Conservation (phyloP, 352 stramenopile species). For the Globisporangium perplexum region DNA sequence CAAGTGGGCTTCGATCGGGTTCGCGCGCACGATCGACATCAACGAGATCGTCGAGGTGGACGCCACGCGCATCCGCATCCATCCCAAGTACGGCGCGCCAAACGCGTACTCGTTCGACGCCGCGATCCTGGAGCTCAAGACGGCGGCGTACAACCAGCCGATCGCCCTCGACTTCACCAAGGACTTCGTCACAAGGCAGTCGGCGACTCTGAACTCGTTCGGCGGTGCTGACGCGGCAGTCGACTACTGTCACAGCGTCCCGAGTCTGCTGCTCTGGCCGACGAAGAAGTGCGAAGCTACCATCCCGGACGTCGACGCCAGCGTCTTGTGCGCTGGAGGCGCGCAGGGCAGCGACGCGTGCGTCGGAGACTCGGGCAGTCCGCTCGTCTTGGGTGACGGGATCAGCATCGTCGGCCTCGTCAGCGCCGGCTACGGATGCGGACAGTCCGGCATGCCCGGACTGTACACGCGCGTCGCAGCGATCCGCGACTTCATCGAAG, state of each 20-base stretch:
- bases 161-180: slow-evolving; percentile 14
- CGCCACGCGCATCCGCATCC: slow-evolving; percentile 16
- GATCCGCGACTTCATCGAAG: slow-evolving; percentile 4
- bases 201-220: too few species aligned
- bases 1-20: neutral
- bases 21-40: slow-evolving; percentile 4
- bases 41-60: slow-evolving; percentile 24
- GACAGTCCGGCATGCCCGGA: neutral
- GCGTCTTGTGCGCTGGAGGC: slow-evolving; percentile 2
- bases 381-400: slow-evolving; percentile 1
- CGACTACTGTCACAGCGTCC: neutral
- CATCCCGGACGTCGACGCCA: neutral
- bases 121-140: slow-evolving; percentile 27
- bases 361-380: neutral
- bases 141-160: slow-evolving; percentile 12
- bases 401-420: neutral
- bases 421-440: slow-evolving; percentile 5
- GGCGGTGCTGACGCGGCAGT: too few species aligned
- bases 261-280: slow-evolving; percentile 4
- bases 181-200: too few species aligned
- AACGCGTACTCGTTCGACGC: slow-evolving; percentile 25
- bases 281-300: neutral
- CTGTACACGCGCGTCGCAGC: slow-evolving; percentile 1
- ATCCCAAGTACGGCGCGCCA: slow-evolving; percentile 18
- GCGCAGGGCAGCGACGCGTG: neutral